Percentiles rank a stretch among this genome's conserved stretches.
Evolutionary conservation across 108 stramenopile species (phyloP).

Genomic region (Stephanodiscus minutulus): DNA sequence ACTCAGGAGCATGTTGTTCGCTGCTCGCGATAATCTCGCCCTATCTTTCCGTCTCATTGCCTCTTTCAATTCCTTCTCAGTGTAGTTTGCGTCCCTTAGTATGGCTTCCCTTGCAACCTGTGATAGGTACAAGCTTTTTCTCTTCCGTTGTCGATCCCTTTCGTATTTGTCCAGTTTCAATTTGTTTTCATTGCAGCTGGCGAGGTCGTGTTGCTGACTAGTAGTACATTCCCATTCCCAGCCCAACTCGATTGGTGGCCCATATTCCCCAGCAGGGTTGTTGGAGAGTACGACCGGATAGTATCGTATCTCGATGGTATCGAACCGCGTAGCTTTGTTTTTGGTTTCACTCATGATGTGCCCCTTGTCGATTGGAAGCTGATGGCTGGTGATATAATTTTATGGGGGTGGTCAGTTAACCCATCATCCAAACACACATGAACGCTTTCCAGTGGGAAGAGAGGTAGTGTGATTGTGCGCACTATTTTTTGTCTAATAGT

Average conservation of each 20-base stretch:
- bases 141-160: not conserved
- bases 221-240: constrained; percentile 3
- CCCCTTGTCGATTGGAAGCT: too few relatives aligned
- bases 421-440: too few relatives aligned
- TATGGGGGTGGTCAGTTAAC: too few relatives aligned
- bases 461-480: too few relatives aligned
- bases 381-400: too few relatives aligned
- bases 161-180: not conserved
- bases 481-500: too few relatives aligned
- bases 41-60: not conserved
- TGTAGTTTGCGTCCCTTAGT: not conserved
- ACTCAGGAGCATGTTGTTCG: not conserved
- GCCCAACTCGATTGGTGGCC: constrained; percentile 1
- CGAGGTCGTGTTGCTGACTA: not conserved
- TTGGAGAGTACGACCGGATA: too few relatives aligned
- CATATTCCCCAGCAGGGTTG: not conserved
- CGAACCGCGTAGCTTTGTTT: too few relatives aligned
- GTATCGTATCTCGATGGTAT: too few relatives aligned
- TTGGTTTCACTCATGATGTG: too few relatives aligned
- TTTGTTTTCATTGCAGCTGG: not conserved
- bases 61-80: not conserved
- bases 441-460: too few relatives aligned
- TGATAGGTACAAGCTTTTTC: not conserved
- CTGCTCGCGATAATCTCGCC: not conserved
- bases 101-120: not conserved